A percentile compares a stretch with the other conserved stretches of the same genome.
These are phyloP conservation scores for Psilocybe cubensis DNA, from an alignment of 768 basidiomycete genomes.

Conservation along the genomic window DNA sequence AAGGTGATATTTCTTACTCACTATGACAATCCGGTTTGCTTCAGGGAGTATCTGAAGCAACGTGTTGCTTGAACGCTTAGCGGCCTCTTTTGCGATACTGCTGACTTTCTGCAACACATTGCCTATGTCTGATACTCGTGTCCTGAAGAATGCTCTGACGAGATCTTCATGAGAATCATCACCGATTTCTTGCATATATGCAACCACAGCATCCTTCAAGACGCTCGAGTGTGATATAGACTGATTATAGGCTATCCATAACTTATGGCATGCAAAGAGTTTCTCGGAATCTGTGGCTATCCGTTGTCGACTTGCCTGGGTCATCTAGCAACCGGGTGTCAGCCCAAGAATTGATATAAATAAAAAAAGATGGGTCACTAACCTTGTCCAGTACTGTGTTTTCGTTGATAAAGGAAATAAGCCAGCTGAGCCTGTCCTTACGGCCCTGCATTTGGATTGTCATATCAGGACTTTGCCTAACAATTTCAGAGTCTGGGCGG, in stretches of 20 bases:
- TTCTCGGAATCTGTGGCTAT: constrained; percentile 87
- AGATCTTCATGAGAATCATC: constrained; percentile 71
- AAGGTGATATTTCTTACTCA: constrained; percentile 34
- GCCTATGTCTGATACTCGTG: constrained; percentile 67
- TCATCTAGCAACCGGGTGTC: constrained; percentile 56
- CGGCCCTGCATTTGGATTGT: constrained; percentile 76
- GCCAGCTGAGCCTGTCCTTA: constrained; percentile 76
- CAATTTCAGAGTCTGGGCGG: constrained; percentile 60
- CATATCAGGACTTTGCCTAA: constrained; percentile 79
- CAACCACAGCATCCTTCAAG: constrained; percentile 70
- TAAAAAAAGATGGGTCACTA: constrained; percentile 9
- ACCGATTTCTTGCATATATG: constrained; percentile 64
- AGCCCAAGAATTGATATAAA: neutral
- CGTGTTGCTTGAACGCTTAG: constrained; percentile 42
- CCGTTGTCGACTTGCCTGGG: constrained; percentile 75
- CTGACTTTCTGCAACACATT: constrained; percentile 63
- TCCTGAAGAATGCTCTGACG: constrained; percentile 84
- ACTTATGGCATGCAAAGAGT: constrained; percentile 74
- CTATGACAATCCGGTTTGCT: constrained; percentile 71
- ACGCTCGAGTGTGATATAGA: constrained; percentile 62
- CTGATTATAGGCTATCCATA: constrained; percentile 82
- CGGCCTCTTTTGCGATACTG: constrained; percentile 46
- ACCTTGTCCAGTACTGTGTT: constrained; percentile 83
- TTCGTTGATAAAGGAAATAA: constrained; percentile 89
- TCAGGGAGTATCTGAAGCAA: constrained; percentile 56